Base-by-base conservation (phyloP, 2,329 filamentous ascomycete species). In the Aspergillus transmontanensis region DNA sequence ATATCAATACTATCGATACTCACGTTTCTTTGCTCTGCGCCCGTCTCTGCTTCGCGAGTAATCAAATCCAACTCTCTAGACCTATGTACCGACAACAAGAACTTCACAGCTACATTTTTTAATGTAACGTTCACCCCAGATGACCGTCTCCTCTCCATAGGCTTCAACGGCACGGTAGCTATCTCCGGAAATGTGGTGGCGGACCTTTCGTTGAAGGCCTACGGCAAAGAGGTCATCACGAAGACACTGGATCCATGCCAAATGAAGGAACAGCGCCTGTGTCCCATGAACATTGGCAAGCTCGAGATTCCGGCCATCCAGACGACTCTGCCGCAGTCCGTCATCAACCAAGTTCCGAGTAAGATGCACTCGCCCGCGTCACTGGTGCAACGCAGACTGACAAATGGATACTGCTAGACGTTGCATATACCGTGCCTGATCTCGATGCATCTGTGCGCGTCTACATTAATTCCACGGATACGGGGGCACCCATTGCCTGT, bases 401-500 rank as follows among this genome's bases (percentile, higher is more conserved):
- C 51, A n/a, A n/a, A n/a, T 23, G 51, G 3, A 36, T 14, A n/a
- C 51, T 34, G 55, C 63, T 68, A 85, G 84, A 87, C 58, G 94
- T 97, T 73, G 91, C 92, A 58, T 97, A 95, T 80, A 90, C 86
- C 55, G 90, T 97, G 46, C 94, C 94, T 55, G 94, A 97, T 83
- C 85, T 97, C 59, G 94, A 97, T 78, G 93, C 93, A 64, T 89
- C 87, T 58, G 90, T 96, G 57, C 88, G 86, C 71, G 87, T 97
- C 71, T 89, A 88, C 72, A 92, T 97, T 83, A 94, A 91, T 75
- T 84, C 86, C 68, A 89, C 86, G 4, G 81, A 85, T 28, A 87
- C 85, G 3, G 83, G 85, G 57, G 80, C 85, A 50, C 87, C 85
- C 70, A 86, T 96, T 59, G 93, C 94, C 61, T 97, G 94, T 76